Conservation (phyloP, 495 filamentous ascomycete genomes). For the Corynascus novoguineensis region DNA sequence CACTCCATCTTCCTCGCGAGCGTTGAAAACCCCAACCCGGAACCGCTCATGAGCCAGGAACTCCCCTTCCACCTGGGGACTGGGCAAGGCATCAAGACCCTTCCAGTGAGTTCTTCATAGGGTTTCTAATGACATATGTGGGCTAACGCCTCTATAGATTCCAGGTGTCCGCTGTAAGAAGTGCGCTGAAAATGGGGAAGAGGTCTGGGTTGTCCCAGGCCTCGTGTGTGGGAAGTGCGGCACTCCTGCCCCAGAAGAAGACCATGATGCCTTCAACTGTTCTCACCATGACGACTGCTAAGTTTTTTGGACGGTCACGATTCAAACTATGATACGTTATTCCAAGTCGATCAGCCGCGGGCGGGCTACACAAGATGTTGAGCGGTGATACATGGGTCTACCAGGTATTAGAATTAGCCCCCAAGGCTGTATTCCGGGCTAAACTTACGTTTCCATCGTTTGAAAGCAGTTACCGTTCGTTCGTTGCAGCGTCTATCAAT, state of each 20-base stretch:
- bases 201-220: slow-evolving; percentile 49
- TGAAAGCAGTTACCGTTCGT: no score
- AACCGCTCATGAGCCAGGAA: no score
- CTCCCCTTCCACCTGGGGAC: background rate
- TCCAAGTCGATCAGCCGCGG: background rate
- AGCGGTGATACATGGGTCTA: no score
- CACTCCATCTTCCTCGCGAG: background rate
- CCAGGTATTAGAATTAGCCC: no score
- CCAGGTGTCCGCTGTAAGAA: slow-evolving; percentile 30
- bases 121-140: no score
- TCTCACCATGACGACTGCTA: background rate
- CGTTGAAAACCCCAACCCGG: background rate
- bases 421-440: no score
- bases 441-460: no score
- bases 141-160: slow-evolving; percentile 10
- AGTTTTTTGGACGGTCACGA: no score
- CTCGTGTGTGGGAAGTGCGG: slow-evolving; percentile 42
- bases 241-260: slow-evolving; percentile 25
- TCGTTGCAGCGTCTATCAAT: no score
- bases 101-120: slow-evolving; percentile 1
- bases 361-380: background rate
- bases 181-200: slow-evolving; percentile 39
- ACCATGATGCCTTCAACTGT: no score
- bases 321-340: background rate
- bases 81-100: slow-evolving; percentile 3